phyloP scores from a whole-genome alignment of 2,329 filamentous ascomycete species.

The Claviceps arundinis region DNA sequence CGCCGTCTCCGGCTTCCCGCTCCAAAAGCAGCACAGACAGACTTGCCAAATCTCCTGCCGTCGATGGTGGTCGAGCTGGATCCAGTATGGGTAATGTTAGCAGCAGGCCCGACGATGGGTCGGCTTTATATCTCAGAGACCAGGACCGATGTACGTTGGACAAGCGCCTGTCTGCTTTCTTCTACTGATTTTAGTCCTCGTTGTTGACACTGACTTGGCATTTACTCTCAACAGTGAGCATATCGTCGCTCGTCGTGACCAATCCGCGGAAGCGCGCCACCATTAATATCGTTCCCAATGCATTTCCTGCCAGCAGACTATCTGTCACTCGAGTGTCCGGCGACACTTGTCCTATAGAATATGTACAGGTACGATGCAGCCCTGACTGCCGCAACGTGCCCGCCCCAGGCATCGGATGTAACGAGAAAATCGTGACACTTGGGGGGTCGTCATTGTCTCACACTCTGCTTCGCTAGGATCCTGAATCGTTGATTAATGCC shows the following conservation, averaged over 20 bases:
- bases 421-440: neutral
- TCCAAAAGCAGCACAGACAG: neutral
- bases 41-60: constrained; percentile 1
- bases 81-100: constrained; percentile 79
- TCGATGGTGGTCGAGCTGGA: constrained; percentile 6
- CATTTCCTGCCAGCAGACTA: constrained; percentile 72
- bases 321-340: constrained; percentile 56
- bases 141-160: constrained; percentile 68
- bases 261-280: constrained; percentile 68
- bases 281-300: constrained; percentile 69
- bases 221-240: constrained; percentile 50
- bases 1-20: neutral
- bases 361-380: constrained; percentile 59
- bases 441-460: constrained; percentile 1
- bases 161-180: constrained; percentile 1
- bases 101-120: constrained; percentile 76
- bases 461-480: constrained; percentile 45
- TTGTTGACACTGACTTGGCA: constrained; percentile 3
- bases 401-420: neutral
- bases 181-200: constrained; percentile 6
- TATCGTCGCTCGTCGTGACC: constrained; percentile 70
- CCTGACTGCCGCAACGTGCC: constrained; percentile 8
- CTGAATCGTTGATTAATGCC: constrained; percentile 42
- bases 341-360: constrained; percentile 72
- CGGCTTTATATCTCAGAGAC: constrained; percentile 72